A percentile compares a stretch with the other conserved stretches of the same genome.
phyloP scores from a whole-genome alignment of 768 basidiomycete species.

The Boletus rubropictus region DNA sequence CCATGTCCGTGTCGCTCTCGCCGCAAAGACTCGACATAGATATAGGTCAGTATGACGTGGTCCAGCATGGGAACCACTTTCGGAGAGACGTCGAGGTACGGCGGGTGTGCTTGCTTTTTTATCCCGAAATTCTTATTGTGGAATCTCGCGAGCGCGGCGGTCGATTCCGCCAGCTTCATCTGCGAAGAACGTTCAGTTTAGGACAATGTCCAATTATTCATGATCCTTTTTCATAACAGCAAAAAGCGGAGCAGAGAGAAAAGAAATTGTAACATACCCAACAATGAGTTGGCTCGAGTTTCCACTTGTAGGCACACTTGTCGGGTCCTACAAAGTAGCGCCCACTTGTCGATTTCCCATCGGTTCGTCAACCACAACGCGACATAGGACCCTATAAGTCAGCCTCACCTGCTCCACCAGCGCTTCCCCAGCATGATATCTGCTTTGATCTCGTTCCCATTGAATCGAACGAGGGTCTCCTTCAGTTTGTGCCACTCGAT shows the following conservation, averaged over 20 bases:
- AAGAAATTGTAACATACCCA: conserved; percentile 16
- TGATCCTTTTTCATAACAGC: neutral
- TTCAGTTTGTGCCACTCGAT: conserved; percentile 32
- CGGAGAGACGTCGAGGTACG: conserved; percentile 24
- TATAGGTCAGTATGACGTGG: conserved; percentile 24
- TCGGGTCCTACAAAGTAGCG: conserved; percentile 33
- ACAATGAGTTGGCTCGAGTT: conserved; percentile 23
- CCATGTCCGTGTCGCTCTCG: conserved; percentile 18
- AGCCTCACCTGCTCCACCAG: conserved; percentile 21
- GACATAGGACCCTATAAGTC: neutral
- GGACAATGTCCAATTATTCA: neutral
- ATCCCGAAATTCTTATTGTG: conserved; percentile 24
- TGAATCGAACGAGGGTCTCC: conserved; percentile 27
- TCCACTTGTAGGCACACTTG: conserved; percentile 33
- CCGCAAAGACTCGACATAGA: conserved; percentile 25
- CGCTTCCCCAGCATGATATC: conserved; percentile 20
- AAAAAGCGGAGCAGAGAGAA: neutral
- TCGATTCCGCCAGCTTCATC: conserved; percentile 19
- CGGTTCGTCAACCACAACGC: neutral
- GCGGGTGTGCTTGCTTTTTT: conserved; percentile 17
- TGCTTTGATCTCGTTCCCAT: conserved; percentile 25
- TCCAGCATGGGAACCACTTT: conserved; percentile 22
- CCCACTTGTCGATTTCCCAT: conserved; percentile 14
- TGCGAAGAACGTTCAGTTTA: conserved; percentile 1
- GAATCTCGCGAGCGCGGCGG: conserved; percentile 14